Evolutionary conservation across 2,329 filamentous ascomycete species (phyloP).

Genomic region (Hymenoscyphus fructigenus): DNA sequence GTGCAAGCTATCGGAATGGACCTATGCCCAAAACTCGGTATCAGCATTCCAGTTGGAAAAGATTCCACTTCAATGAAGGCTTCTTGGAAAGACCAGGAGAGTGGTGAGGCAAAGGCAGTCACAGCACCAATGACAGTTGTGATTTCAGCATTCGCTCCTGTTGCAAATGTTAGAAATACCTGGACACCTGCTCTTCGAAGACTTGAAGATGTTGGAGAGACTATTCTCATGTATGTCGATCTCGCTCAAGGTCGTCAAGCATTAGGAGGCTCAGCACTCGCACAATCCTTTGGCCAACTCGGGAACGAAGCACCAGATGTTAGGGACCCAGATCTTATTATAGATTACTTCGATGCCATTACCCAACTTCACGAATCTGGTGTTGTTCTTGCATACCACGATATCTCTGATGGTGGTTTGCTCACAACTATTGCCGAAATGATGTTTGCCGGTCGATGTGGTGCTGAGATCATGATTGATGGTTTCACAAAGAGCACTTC

Average conservation of each 20-base stretch:
- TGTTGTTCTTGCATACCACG: slow-evolving; percentile 89
- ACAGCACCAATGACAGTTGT: slow-evolving; percentile 89
- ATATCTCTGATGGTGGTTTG: slow-evolving; percentile 88
- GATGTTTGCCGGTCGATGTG: slow-evolving; percentile 96
- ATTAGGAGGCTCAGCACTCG: slow-evolving; percentile 86
- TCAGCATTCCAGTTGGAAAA: slow-evolving; percentile 95
- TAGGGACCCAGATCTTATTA: slow-evolving; percentile 74
- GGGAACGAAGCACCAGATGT: slow-evolving; percentile 86
- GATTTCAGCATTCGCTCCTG: slow-evolving; percentile 85
- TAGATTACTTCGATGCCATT: slow-evolving; percentile 89
- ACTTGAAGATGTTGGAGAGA: slow-evolving; percentile 84
- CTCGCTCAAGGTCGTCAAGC: slow-evolving; percentile 77
- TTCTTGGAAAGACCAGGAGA: slow-evolving; percentile 76
- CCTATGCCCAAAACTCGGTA: slow-evolving; percentile 82
- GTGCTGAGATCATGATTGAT: slow-evolving; percentile 82
- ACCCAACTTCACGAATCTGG: slow-evolving; percentile 63
- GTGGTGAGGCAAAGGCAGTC: slow-evolving; percentile 73
- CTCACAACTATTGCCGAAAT: slow-evolving; percentile 91
- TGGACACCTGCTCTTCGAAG: slow-evolving; percentile 91
- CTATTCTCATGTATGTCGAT: slow-evolving; percentile 86
- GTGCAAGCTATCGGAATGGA: slow-evolving; percentile 92
- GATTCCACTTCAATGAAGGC: slow-evolving; percentile 99
- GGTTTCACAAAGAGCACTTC: slow-evolving; percentile 62
- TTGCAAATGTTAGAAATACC: slow-evolving; percentile 78
- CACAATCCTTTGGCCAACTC: slow-evolving; percentile 83